Conservation (phyloP, 2,329 filamentous ascomycete species). For the Paecilomyces sp. region DNA sequence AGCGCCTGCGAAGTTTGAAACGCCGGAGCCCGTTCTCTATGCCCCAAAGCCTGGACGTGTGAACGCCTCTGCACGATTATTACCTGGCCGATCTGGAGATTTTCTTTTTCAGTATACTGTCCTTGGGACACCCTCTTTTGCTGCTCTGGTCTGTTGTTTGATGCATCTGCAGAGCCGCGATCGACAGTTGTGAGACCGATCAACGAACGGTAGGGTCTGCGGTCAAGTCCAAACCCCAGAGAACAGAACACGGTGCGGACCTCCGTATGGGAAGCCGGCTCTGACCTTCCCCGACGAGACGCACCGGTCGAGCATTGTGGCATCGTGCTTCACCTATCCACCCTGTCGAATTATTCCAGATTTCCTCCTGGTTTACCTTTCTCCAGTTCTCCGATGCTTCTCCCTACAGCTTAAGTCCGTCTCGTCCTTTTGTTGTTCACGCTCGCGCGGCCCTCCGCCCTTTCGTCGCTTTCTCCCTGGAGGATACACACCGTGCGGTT, state of each 20-base stretch:
- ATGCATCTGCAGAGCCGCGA: background rate
- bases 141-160: background rate
- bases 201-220: background rate
- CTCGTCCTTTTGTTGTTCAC: background rate
- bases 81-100: background rate
- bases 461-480: background rate
- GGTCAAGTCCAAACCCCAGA: background rate
- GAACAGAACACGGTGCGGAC: background rate
- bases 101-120: background rate
- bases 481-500: background rate
- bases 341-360: background rate
- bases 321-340: background rate
- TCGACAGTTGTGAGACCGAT: background rate
- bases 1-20: conserved; percentile 13
- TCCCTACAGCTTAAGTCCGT: background rate
- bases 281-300: background rate
- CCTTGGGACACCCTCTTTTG: background rate
- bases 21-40: conserved; percentile 10
- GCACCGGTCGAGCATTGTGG: background rate
- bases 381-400: background rate
- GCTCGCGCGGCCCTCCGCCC: background rate
- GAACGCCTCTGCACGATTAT: background rate
- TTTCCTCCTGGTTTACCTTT: background rate
- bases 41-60: background rate
- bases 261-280: background rate